A percentile compares a stretch with the other conserved stretches of the same genome.
These are phyloP conservation scores for Leersia perrieri DNA, from an alignment of 176 grass and related monocot species.

Conservation along the genomic window DNA sequence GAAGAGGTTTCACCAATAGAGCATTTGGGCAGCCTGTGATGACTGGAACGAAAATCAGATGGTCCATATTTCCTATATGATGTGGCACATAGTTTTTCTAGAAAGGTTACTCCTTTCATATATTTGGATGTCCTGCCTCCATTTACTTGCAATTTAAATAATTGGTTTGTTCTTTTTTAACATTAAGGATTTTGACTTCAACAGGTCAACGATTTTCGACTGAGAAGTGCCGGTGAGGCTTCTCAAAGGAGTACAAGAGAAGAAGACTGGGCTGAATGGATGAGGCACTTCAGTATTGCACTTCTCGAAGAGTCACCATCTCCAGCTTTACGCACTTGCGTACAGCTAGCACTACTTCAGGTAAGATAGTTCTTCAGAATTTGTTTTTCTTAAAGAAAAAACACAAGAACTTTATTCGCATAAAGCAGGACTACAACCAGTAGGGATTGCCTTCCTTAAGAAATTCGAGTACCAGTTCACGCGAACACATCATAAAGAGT, in stretches of 20 bases:
- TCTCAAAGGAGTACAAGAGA: constrained; percentile 98
- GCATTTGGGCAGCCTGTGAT: too few species aligned
- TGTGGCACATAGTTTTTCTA: too few species aligned
- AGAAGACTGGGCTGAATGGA: constrained; percentile 99
- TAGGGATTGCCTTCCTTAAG: too few species aligned
- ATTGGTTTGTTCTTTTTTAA: not conserved
- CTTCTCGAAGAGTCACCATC: constrained; percentile 96
- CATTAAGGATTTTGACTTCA: constrained; percentile 26
- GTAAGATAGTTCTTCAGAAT: constrained; percentile 43
- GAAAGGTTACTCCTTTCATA: too few species aligned
- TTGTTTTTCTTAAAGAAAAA: too few species aligned
- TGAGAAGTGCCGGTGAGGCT: constrained; percentile 90
- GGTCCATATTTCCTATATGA: too few species aligned
- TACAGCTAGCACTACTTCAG: constrained; percentile 89
- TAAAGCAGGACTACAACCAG: too few species aligned
- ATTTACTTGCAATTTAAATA: not conserved
- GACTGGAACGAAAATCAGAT: too few species aligned
- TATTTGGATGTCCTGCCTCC: not conserved
- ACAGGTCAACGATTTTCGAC: constrained; percentile 84
- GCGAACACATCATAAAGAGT: not conserved
- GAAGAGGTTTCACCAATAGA: too few species aligned
- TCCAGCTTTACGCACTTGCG: constrained; percentile 92
- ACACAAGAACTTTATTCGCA: too few species aligned
- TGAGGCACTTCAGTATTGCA: constrained; percentile 98
- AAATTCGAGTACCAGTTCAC: too few species aligned